Conservation (phyloP, 352 stramenopile genomes). For the Plasmopara viticola region DNA sequence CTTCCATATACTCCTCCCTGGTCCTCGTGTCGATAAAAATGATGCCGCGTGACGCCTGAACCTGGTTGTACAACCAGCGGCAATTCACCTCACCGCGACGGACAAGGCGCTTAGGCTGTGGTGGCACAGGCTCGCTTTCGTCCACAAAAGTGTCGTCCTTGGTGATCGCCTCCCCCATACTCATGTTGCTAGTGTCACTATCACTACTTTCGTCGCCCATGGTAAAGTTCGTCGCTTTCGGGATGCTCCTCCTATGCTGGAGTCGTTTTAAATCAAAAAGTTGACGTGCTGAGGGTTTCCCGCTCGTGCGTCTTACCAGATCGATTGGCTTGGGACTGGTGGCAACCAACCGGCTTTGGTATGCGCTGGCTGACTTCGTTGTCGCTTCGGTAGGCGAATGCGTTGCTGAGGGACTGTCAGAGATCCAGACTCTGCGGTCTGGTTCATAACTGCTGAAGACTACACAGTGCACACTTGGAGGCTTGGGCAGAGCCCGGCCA, state of each 20-base stretch:
- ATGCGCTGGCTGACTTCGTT: slow-evolving; percentile 20
- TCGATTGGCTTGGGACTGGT: slow-evolving; percentile 4
- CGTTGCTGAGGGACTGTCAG: slow-evolving; percentile 15
- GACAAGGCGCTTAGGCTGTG: slow-evolving; percentile 42
- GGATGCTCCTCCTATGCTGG: not conserved
- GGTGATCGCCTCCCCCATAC: slow-evolving; percentile 4
- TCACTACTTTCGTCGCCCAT: slow-evolving; percentile 30
- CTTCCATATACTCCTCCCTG: slow-evolving; percentile 48
- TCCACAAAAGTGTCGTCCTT: slow-evolving; percentile 13
- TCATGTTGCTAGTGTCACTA: slow-evolving; percentile 8
- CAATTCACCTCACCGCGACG: slow-evolving; percentile 66
- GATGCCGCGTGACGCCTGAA: slow-evolving; percentile 63
- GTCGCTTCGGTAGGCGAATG: slow-evolving; percentile 14
- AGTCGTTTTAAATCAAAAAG: not conserved
- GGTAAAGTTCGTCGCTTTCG: slow-evolving; percentile 22
- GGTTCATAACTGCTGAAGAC: slow-evolving; percentile 25
- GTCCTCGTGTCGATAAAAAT: slow-evolving; percentile 71
- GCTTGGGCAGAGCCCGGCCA: slow-evolving; percentile 12
- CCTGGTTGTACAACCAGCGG: slow-evolving; percentile 82
- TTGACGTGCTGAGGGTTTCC: not conserved
- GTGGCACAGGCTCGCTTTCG: slow-evolving; percentile 16
- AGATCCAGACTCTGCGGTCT: slow-evolving; percentile 24
- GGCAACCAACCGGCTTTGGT: slow-evolving; percentile 3
- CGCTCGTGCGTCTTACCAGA: slow-evolving; percentile 1
- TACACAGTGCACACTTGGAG: slow-evolving; percentile 8